Evolutionary conservation across 345 rosid genomes (phyloP), one percentile per base, ranked within the genome.

Genomic region (Gynandropsis gynandra): DNA sequence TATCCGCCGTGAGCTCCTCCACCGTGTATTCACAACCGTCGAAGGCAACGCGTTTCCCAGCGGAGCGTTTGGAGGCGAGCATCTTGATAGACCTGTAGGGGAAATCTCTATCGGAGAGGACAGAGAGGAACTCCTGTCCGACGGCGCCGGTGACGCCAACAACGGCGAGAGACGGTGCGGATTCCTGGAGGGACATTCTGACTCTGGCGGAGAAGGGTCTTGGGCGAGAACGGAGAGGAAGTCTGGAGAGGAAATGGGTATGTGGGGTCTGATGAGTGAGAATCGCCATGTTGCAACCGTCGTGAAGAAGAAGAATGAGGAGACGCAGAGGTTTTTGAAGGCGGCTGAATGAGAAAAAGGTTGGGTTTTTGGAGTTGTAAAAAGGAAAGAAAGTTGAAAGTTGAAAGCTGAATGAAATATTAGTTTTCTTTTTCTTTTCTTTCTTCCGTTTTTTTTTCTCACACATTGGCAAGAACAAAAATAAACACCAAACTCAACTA

Each of bases 71-170:
- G 64, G 95, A 92, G 52, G 97, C 98, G 24, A 92, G 81, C 81
- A 92, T 80, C 71, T 83, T 92, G 64, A 92, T 68, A 65, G 97
- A 87, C 33, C 98, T 72, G 72, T 79, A 87, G 41, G 97, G 95
- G 74, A 92, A 92, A 66, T 82, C 76, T 4, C 95, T 81, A 59
- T 83, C 88, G 42, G 90, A 64, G 61, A 92, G 76, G 8, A 87
- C 98, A 19, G 86, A 76, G 57, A 92, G 95, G 52, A 92, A 87
- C 52, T 92, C 97, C 42, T 85, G 90, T 2, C 97, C 97, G 7
- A 87, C 97, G 15, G 98, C 95, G 31, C 97, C 95, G 2, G 95
- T 82, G 36, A 92, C 87, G 17, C 98, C 97, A 13, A 87, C 95
- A 14, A 92, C 87, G 59, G 97, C 95, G 56, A 92, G 61, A 1